Base-by-base conservation (phyloP, 768 basidiomycete species). In the Mycena indigotica region DNA sequence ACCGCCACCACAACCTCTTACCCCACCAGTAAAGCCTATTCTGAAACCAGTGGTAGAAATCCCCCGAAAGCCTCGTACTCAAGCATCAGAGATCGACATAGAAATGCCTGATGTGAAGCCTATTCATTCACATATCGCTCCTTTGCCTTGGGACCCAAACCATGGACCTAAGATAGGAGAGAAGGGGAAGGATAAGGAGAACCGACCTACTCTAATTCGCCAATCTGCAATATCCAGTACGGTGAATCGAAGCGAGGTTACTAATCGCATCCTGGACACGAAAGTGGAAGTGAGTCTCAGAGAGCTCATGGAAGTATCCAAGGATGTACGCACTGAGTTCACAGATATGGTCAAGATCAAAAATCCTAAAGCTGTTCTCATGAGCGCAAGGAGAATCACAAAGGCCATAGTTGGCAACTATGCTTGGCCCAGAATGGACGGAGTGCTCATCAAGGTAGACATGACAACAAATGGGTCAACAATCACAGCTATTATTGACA, bases 281-380 rank as follows among this genome's bases (percentile, higher is more conserved):
- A 17, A 28, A 5, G 1, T 58, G 0, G 45, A 46, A 0, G 38
- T 58, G 21, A 40, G 45, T 0, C 28, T 58, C 1, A 30, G 57
- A 0, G 57, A 58, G 39, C 28, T 53, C 1, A 38, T 58, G 32
- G 57, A 40, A 6, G 21, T 52, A 1, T 58, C 57, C 21, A 58
- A 58, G 40, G 56, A 57, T 3, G 23, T 57, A 12, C 41, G 56
- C 12, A 28, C 41, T 16, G 45, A 53, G 5, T 39, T 57, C n/a
- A 29, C 41, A 13, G 56, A 57, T 6, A 25, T 52, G 13, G 38
- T 57, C 10, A 29, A 17, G 10, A 2, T 45, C 5, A 40, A 45
- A 25, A 57, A 57, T 19, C 50, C 51, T 0, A 57, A 57, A 16
- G 51, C 45, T 0, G 57, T 58, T 0, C 25, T 53, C 5, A 21